phyloP scores from a whole-genome alignment of 257 asterid species.

The Leptodermis oblonga region DNA sequence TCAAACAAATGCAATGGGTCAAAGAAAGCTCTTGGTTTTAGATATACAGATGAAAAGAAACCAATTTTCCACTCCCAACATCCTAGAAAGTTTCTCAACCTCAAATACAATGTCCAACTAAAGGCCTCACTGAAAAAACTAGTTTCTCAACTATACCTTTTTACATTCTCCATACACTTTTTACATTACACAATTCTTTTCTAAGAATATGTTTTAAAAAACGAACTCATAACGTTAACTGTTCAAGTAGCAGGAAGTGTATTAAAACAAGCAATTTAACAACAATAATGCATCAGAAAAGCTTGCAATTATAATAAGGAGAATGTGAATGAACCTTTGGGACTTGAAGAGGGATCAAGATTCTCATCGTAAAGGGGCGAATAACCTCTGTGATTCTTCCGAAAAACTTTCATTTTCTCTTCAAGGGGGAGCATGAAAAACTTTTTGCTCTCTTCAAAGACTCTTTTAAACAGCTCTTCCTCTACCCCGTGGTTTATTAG shows the following conservation, averaged over 20 bases:
- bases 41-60: neutral
- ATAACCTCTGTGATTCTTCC: conserved; percentile 43
- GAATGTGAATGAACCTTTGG: conserved; percentile 31
- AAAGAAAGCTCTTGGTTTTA: conserved; percentile 9
- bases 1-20: conserved; percentile 5
- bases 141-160: neutral
- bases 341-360: conserved; percentile 37
- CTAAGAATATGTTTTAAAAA: no score
- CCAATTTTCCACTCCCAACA: neutral
- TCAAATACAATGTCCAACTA: neutral
- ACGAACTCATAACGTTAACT: no score
- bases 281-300: neutral
- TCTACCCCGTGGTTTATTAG: conserved; percentile 56
- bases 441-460: conserved; percentile 32
- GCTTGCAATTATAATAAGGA: neutral
- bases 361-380: conserved; percentile 50
- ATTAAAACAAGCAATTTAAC: conserved; percentile 15
- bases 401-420: conserved; percentile 40
- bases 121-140: neutral
- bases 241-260: no score
- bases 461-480: conserved; percentile 31
- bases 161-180: no score
- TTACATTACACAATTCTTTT: no score
- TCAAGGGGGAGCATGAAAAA: conserved; percentile 42
- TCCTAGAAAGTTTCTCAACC: neutral